phyloP scores from a whole-genome alignment of 371 early-diverging fungal species.

The Globomyces sp. region DNA sequence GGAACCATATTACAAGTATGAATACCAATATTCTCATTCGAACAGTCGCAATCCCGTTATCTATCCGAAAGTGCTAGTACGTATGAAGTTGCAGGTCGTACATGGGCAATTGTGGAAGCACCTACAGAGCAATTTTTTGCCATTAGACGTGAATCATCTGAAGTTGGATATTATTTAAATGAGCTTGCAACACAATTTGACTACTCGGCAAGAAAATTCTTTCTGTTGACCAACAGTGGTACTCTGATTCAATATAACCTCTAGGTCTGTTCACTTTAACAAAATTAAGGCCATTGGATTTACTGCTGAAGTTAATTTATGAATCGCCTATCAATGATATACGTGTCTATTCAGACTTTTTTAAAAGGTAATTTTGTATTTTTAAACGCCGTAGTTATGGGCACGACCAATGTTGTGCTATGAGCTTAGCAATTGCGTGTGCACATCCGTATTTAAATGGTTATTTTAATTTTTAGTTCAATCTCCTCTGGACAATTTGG shows the following conservation, averaged over 20 bases:
- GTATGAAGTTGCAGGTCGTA: slow-evolving; percentile 68
- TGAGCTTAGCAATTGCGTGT: slow-evolving; percentile 70
- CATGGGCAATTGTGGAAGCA: slow-evolving; percentile 73
- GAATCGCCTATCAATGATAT: slow-evolving; percentile 30
- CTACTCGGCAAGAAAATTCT: slow-evolving; percentile 61
- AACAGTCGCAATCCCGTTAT: no score
- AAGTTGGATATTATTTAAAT: slow-evolving; percentile 42
- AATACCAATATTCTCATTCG: background rate
- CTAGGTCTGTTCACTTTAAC: slow-evolving; percentile 15
- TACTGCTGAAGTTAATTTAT: slow-evolving; percentile 53
- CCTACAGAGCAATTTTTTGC: slow-evolving; percentile 11
- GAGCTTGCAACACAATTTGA: slow-evolving; percentile 65
- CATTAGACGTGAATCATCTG: slow-evolving; percentile 24
- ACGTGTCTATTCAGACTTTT: slow-evolving; percentile 52
- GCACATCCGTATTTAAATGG: slow-evolving; percentile 17
- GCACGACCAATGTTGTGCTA: slow-evolving; percentile 64
- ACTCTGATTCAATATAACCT: no score
- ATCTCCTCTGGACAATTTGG: slow-evolving; percentile 10
- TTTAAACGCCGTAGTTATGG: slow-evolving; percentile 45
- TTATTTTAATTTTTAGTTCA: background rate
- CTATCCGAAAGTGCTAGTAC: background rate
- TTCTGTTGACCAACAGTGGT: slow-evolving; percentile 65
- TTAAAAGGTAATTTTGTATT: slow-evolving; percentile 28
- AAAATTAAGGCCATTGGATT: slow-evolving; percentile 76
- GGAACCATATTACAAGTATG: slow-evolving; percentile 17